Conservation (phyloP, 2,329 filamentous ascomycete species). For the Fusarium sp. region DNA sequence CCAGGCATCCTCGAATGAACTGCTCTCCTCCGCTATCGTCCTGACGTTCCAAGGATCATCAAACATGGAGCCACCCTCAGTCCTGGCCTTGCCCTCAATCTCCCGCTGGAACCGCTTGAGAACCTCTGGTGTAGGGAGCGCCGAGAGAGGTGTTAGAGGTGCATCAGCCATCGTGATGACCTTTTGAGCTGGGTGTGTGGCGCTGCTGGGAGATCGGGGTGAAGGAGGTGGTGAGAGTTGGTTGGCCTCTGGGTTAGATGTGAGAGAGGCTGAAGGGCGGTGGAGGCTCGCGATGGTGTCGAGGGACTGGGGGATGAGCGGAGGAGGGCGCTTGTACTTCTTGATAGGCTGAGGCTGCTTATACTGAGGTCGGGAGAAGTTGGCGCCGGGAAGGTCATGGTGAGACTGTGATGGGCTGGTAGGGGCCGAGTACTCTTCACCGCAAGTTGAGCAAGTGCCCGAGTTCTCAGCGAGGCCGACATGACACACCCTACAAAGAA, state of each 20-base stretch:
- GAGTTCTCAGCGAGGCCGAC: conserved; percentile 36
- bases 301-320: conserved; percentile 25
- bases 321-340: conserved; percentile 31
- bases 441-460: conserved; percentile 37
- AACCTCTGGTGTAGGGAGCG: conserved; percentile 36
- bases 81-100: conserved; percentile 3
- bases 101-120: conserved; percentile 33
- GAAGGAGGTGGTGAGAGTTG: conserved; percentile 26
- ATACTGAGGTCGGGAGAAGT: conserved; percentile 14
- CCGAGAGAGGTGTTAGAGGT: conserved; percentile 33
- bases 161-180: conserved; percentile 7
- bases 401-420: conserved; percentile 12
- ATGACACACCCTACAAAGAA: conserved; percentile 36
- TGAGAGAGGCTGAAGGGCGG: conserved; percentile 14
- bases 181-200: conserved; percentile 19
- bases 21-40: background rate
- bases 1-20: conserved; percentile 27
- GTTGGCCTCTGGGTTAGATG: conserved; percentile 31
- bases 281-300: conserved; percentile 28
- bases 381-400: conserved; percentile 2
- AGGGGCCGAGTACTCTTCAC: conserved; percentile 26
- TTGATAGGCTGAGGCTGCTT: conserved; percentile 15
- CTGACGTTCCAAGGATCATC: conserved; percentile 24
- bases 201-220: conserved; percentile 8
- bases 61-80: conserved; percentile 15